phyloP scores from a whole-genome alignment of 306 rosid genomes.

The Dryas octopetala region DNA sequence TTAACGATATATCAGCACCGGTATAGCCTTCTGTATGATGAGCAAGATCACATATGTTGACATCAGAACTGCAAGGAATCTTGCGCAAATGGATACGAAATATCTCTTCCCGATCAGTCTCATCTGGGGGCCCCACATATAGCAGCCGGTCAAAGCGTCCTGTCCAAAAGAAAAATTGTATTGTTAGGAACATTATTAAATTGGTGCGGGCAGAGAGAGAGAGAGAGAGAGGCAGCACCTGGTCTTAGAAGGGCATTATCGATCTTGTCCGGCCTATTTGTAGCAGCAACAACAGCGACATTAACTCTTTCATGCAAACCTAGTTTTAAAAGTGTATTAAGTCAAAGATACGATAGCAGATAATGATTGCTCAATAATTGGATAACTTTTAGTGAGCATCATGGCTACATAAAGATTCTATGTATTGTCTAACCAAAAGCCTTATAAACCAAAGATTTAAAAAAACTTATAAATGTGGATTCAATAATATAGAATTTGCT shows the following conservation, averaged over 20 bases:
- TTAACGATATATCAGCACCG: constrained; percentile 80
- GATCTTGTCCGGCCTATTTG: constrained; percentile 92
- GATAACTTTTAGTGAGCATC: background rate
- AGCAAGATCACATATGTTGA: constrained; percentile 59
- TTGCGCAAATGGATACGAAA: constrained; percentile 70
- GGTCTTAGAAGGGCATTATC: constrained; percentile 89
- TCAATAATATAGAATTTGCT: constrained; percentile 15
- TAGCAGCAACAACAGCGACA: constrained; percentile 90
- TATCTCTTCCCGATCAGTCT: constrained; percentile 77
- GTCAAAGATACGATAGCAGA: background rate
- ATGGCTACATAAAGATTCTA: background rate
- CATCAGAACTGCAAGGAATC: constrained; percentile 67
- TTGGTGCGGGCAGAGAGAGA: background rate
- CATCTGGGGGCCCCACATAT: constrained; percentile 88
- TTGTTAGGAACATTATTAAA: constrained; percentile 10
- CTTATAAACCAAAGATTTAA: background rate
- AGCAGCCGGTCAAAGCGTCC: constrained; percentile 91
- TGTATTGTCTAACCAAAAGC: background rate
- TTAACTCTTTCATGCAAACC: constrained; percentile 84
- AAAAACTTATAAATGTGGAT: background rate
- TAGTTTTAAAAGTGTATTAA: constrained; percentile 33
- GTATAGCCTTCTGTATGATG: constrained; percentile 65
- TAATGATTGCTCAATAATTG: background rate
- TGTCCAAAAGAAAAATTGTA: constrained; percentile 32
- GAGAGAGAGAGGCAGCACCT: constrained; percentile 43